phyloP scores from a whole-genome alignment of 306 rosid species.

The Quercus bicolor region DNA sequence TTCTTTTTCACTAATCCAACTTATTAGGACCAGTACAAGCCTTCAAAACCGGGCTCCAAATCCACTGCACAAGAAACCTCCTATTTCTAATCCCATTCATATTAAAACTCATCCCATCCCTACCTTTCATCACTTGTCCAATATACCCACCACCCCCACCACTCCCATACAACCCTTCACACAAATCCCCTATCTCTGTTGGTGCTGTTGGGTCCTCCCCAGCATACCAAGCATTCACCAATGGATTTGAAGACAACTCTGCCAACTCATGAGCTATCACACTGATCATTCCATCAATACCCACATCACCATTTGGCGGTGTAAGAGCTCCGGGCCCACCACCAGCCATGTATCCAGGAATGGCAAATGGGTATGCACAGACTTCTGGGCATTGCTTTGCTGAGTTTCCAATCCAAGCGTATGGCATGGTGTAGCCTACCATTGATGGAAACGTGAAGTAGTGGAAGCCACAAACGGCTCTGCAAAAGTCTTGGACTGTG shows the following conservation, averaged over 20 bases:
- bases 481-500: constrained; percentile 74
- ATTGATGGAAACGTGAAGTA: constrained; percentile 88
- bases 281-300: constrained; percentile 60
- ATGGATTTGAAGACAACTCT: constrained; percentile 50
- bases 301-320: constrained; percentile 52
- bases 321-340: constrained; percentile 59
- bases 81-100: constrained; percentile 64
- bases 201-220: constrained; percentile 97
- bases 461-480: constrained; percentile 93
- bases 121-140: constrained; percentile 72
- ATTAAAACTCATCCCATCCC: constrained; percentile 58
- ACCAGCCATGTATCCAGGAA: constrained; percentile 75
- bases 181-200: constrained; percentile 83
- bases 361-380: constrained; percentile 86
- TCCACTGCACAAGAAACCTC: constrained; percentile 79
- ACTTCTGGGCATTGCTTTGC: constrained; percentile 89
- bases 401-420: constrained; percentile 93
- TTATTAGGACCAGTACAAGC: constrained; percentile 96
- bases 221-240: constrained; percentile 90
- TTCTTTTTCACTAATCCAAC: constrained; percentile 30
- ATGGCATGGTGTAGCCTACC: constrained; percentile 82
- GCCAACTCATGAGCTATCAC: constrained; percentile 60
- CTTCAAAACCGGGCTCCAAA: constrained; percentile 80
- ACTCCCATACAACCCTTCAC: constrained; percentile 83
- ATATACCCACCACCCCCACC: constrained; percentile 96